phyloP scores from a whole-genome alignment of 768 basidiomycete genomes.

The Kwoniella sp. region DNA sequence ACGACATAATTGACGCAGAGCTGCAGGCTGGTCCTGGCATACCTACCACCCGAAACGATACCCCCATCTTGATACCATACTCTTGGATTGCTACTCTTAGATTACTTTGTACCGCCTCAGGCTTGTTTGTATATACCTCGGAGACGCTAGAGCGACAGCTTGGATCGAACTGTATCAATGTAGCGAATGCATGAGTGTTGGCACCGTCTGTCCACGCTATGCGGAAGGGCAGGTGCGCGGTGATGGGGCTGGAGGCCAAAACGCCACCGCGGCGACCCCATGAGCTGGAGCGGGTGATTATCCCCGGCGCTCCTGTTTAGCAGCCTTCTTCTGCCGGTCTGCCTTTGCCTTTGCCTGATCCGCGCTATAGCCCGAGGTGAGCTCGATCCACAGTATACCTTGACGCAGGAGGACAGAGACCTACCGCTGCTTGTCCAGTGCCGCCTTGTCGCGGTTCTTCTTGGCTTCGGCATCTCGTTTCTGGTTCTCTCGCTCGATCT shows the following conservation, averaged over 20 bases:
- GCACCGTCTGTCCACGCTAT: too few relatives aligned
- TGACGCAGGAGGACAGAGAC: not conserved
- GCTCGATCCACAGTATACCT: not conserved
- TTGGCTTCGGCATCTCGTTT: conserved; percentile 30
- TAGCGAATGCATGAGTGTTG: not conserved
- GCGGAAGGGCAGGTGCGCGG: too few relatives aligned
- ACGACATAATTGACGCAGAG: too few relatives aligned
- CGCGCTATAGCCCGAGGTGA: conserved; percentile 9
- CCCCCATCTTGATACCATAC: not conserved
- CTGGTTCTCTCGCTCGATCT: conserved; percentile 42
- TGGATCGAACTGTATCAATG: not conserved
- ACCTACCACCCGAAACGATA: not conserved
- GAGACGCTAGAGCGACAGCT: not conserved
- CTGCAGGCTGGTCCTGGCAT: too few relatives aligned
- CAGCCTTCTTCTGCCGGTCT: conserved; percentile 50
- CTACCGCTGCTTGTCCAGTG: conserved; percentile 48
- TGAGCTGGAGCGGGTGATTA: conserved; percentile 4
- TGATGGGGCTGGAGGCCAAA: too few relatives aligned
- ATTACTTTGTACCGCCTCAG: not conserved
- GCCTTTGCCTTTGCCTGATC: conserved; percentile 48
- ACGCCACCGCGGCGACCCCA: too few relatives aligned
- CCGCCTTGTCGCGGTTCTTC: conserved; percentile 43
- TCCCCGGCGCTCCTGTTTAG: conserved; percentile 45
- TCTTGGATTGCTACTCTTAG: not conserved
- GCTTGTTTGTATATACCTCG: not conserved